phyloP scores from a whole-genome alignment of 208 protist species.

The Kentomonas sorsogonicus region DNA sequence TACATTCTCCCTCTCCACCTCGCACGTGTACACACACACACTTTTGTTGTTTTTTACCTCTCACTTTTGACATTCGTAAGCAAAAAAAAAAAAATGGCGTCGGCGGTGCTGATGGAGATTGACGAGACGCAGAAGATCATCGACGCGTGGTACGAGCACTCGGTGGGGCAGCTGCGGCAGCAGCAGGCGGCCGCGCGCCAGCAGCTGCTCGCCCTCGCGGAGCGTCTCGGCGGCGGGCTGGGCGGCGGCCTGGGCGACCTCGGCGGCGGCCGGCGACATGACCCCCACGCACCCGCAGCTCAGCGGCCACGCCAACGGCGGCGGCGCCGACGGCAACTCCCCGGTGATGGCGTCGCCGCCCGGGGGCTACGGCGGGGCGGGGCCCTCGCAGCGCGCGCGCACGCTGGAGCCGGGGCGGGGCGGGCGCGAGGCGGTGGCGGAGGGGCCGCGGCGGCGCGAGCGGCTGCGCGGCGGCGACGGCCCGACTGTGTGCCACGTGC shows the following conservation, averaged over 20 bases:
- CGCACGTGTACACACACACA: neutral
- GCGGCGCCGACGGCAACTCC: slow-evolving; percentile 29
- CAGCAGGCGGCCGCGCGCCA: slow-evolving; percentile 33
- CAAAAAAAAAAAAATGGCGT: slow-evolving; percentile 21
- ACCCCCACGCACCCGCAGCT: slow-evolving; percentile 6
- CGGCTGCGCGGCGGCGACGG: no score
- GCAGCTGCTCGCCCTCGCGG: slow-evolving; percentile 53
- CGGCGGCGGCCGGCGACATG: slow-evolving; percentile 7
- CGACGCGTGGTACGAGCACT: slow-evolving; percentile 56
- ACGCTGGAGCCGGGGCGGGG: slow-evolving; percentile 15
- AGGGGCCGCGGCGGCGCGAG: slow-evolving; percentile 46
- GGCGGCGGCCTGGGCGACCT: no score
- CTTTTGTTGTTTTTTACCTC: no score
- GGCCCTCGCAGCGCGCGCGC: slow-evolving; percentile 39
- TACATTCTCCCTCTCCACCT: neutral
- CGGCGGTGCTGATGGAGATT: slow-evolving; percentile 42
- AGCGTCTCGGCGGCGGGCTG: slow-evolving; percentile 29
- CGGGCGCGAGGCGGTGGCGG: slow-evolving; percentile 31
- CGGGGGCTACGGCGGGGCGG: slow-evolving; percentile 32
- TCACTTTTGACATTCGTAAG: no score
- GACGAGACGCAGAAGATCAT: slow-evolving; percentile 58
- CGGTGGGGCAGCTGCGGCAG: slow-evolving; percentile 27
- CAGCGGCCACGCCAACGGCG: slow-evolving; percentile 36
- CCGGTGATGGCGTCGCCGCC: slow-evolving; percentile 58
- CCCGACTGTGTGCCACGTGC: slow-evolving; percentile 86